A percentile compares a stretch with the other conserved stretches of the same genome.
Evolutionary conservation across 2,329 filamentous ascomycete species (phyloP).

Genomic region (Colletotrichum graminicola): DNA sequence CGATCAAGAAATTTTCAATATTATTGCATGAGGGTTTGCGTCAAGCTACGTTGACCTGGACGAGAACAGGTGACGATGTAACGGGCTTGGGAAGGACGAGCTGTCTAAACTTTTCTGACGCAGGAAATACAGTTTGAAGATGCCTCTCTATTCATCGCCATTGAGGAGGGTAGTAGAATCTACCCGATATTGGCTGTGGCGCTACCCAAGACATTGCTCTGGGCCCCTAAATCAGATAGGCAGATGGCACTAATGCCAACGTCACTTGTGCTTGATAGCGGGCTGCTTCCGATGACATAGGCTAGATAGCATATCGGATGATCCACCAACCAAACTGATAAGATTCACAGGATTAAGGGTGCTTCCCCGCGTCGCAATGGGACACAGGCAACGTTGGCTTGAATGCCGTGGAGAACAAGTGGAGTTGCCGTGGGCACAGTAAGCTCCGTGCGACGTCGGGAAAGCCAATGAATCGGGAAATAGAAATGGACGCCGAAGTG

Average conservation of each 20-base stretch:
- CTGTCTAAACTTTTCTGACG: background rate
- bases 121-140: background rate
- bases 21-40: background rate
- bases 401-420: constrained; percentile 17
- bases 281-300: background rate
- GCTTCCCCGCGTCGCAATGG: constrained; percentile 33
- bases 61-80: background rate
- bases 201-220: background rate
- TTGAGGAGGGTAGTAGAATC: constrained; percentile 12
- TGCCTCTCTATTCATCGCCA: constrained; percentile 20
- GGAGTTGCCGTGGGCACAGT: constrained; percentile 32
- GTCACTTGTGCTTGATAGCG: background rate
- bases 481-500: constrained; percentile 21
- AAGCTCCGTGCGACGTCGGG: constrained; percentile 10
- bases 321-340: constrained; percentile 21
- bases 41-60: background rate
- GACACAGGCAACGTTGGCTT: background rate
- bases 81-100: constrained; percentile 1
- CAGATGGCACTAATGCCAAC: constrained; percentile 9
- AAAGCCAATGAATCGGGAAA: constrained; percentile 10
- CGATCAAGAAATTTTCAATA: background rate
- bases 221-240: background rate
- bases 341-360: constrained; percentile 5
- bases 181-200: constrained; percentile 4
- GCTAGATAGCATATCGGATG: constrained; percentile 35